Evolutionary conservation across 1,139 yeast species (phyloP).

Genomic region (Hemisphaericaspora xylanilytica): DNA sequence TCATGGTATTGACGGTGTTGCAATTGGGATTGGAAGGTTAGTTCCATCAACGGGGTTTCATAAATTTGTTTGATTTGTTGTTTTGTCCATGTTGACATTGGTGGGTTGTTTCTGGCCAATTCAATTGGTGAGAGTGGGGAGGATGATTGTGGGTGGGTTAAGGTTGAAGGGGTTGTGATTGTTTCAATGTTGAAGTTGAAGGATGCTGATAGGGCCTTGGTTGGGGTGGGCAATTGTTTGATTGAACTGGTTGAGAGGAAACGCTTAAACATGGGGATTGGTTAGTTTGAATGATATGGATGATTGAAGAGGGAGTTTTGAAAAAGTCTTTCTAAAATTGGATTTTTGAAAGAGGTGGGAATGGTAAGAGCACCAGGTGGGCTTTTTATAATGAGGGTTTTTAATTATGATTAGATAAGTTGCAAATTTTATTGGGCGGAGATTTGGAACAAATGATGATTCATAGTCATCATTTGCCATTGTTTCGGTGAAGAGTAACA

Average conservation of each 20-base stretch:
- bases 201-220: slow-evolving; percentile 1
- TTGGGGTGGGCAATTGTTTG: neutral
- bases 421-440: slow-evolving; percentile 2
- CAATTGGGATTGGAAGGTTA: slow-evolving; percentile 58
- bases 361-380: too few species aligned
- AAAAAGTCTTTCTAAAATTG: too few species aligned
- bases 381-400: too few species aligned
- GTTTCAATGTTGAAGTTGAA: slow-evolving; percentile 4
- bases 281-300: neutral
- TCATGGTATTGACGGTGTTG: slow-evolving; percentile 69
- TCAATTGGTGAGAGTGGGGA: slow-evolving; percentile 7
- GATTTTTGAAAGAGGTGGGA: too few species aligned
- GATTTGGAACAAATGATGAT: neutral
- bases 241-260: slow-evolving; percentile 1
- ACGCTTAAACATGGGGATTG: neutral
- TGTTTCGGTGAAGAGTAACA: too few species aligned
- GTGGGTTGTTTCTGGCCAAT: slow-evolving; percentile 19
- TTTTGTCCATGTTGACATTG: slow-evolving; percentile 58
- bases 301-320: neutral
- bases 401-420: neutral
- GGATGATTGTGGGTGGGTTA: neutral
- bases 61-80: slow-evolving; percentile 59
- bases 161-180: slow-evolving; percentile 2
- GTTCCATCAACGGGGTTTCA: slow-evolving; percentile 62
- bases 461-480: neutral